phyloP scores from a whole-genome alignment of 1,284 basidiomycete species.

The Tylopilus sp. region DNA sequence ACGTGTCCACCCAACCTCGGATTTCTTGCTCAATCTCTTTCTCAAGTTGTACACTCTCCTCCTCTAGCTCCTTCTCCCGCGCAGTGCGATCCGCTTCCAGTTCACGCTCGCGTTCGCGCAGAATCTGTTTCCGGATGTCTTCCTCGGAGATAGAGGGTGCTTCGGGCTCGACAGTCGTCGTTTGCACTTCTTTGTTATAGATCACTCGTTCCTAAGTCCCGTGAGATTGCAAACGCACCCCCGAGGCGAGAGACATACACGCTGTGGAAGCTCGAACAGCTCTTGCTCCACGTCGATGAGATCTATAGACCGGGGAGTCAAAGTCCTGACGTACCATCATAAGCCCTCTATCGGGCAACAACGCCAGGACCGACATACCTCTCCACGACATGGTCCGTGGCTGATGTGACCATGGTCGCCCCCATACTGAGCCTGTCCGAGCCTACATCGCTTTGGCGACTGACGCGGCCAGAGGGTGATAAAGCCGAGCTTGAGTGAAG shows the following conservation, averaged over 20 bases:
- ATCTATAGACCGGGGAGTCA: constrained; percentile 65
- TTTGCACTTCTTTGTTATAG: constrained; percentile 95
- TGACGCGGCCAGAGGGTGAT: constrained; percentile 55
- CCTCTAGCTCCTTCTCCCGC: constrained; percentile 76
- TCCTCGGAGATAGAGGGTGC: constrained; percentile 56
- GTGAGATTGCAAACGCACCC: not conserved
- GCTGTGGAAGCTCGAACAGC: constrained; percentile 84
- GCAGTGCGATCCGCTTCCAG: constrained; percentile 64
- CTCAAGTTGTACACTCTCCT: constrained; percentile 75
- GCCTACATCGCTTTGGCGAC: constrained; percentile 62
- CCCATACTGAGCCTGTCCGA: constrained; percentile 50
- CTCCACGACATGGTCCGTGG: constrained; percentile 64
- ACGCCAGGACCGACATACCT: constrained; percentile 40
- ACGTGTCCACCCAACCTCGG: constrained; percentile 46
- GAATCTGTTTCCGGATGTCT: constrained; percentile 68
- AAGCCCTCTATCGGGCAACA: not conserved
- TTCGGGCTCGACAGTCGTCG: constrained; percentile 59
- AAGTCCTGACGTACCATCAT: constrained; percentile 39
- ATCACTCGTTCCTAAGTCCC: constrained; percentile 73
- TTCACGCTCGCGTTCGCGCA: constrained; percentile 59
- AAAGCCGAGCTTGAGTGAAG: constrained; percentile 44
- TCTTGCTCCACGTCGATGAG: constrained; percentile 85
- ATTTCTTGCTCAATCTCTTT: constrained; percentile 82
- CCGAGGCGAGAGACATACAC: constrained; percentile 43
- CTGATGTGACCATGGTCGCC: constrained; percentile 46